A percentile compares a stretch with the other conserved stretches of the same genome.
Conservation (phyloP, 306 rosid species). For the Begonia peltatifolia region DNA sequence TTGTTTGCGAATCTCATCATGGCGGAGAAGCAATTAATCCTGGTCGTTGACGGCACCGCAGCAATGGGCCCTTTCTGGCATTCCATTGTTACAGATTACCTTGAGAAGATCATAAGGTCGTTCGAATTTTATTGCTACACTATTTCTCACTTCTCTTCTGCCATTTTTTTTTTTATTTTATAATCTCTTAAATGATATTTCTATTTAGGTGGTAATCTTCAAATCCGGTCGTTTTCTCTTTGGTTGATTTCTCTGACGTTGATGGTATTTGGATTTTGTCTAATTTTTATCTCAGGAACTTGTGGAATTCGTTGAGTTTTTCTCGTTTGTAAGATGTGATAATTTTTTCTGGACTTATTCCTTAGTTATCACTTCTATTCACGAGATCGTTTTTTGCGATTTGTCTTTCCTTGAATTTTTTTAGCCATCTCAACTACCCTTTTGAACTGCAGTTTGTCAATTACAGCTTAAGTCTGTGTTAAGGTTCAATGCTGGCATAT, state of each 20-base stretch:
- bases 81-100: constrained; percentile 43
- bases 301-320: too few species aligned
- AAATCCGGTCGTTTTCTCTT: not conserved
- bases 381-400: too few species aligned
- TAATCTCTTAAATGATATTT: not conserved
- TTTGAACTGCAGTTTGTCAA: too few species aligned
- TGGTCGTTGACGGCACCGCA: constrained; percentile 70
- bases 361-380: too few species aligned
- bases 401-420: too few species aligned
- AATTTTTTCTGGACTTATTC: too few species aligned
- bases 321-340: too few species aligned
- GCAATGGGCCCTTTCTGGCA: constrained; percentile 81
- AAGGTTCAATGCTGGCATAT: too few species aligned
- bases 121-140: not conserved
- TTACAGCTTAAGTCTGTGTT: too few species aligned
- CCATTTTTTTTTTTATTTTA: not conserved
- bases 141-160: not conserved
- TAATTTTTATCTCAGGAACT: not conserved
- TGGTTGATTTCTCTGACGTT: constrained; percentile 3
- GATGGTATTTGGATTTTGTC: not conserved
- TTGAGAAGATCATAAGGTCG: constrained; percentile 73
- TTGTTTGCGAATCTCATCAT: constrained; percentile 9
- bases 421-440: too few species aligned
- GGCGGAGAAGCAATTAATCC: constrained; percentile 75
- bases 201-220: constrained; percentile 5